Conservation (phyloP, 768 basidiomycete species). For the Austroboletus festivus region DNA sequence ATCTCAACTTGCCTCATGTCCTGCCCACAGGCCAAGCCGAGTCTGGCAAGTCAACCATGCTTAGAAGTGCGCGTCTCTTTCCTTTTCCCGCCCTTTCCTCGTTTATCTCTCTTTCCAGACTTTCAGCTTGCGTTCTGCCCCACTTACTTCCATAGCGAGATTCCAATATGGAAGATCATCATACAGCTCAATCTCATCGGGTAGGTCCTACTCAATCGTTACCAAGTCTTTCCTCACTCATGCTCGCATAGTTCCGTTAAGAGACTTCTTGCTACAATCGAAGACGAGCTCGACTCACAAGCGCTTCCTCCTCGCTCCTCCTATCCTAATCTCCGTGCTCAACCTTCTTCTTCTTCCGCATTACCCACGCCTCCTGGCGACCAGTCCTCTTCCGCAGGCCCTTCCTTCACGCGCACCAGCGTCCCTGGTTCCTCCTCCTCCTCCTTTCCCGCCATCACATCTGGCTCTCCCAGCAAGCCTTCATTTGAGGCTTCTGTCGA, state of each 20-base stretch:
- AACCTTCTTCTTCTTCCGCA: slow-evolving; percentile 28
- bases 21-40: slow-evolving; percentile 27
- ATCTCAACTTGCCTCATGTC: not conserved
- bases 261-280: slow-evolving; percentile 51
- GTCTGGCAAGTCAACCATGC: slow-evolving; percentile 32
- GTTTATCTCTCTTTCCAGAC: slow-evolving; percentile 36
- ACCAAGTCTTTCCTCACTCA: not conserved
- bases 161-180: slow-evolving; percentile 58
- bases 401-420: not conserved
- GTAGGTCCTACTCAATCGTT: slow-evolving; percentile 28
- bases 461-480: not conserved
- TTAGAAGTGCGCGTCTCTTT: slow-evolving; percentile 17
- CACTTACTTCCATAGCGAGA: slow-evolving; percentile 54
- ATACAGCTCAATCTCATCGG: slow-evolving; percentile 69
- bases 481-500: slow-evolving; percentile 1
- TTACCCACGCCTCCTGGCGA: not conserved
- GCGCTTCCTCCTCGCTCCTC: not conserved
- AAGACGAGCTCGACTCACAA: slow-evolving; percentile 40
- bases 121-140: slow-evolving; percentile 69
- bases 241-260: slow-evolving; percentile 48
- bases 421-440: not conserved
- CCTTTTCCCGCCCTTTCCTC: not conserved
- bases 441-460: not conserved
- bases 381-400: not conserved
- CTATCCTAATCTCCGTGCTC: slow-evolving; percentile 16